Evolutionary conservation across 2,329 filamentous ascomycete genomes (phyloP), one percentile per base, ranked within the genome.

Genomic region (Nemania serpens): DNA sequence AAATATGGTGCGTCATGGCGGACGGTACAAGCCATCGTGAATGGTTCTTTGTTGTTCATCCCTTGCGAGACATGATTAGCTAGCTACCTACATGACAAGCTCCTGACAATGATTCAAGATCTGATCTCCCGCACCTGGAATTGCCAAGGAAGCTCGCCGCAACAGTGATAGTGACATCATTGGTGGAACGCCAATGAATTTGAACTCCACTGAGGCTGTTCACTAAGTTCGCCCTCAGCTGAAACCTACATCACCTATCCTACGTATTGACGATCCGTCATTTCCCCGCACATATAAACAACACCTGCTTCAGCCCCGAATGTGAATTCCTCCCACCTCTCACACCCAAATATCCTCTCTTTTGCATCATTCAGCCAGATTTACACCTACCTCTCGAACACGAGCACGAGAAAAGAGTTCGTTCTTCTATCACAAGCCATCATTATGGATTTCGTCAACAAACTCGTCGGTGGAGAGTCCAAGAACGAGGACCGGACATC

Each of bases 391-490:
- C 25, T 29, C 25, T 29, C 3, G 25, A 3, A 29, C 3, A 29
- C 25, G 25, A 29, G 25, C 25, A 29, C 3, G 4, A 3, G 4
- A 29, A 29, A 29, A 7, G 7, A 29, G 4, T 7, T 7, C 7
- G 25, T 22, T 12, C 12, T 2, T 1, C 1, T 3, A 45, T 42
- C 4, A 33, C 17, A 49, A n/a, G 1, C 18, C n/a, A 45, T 53
- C 68, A 76, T 34, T 63, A 86, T 86, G 83, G 82, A 86, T 69
- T 82, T 81, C 70, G 68, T 86, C 72, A 85, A 84, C 70, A 83
- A 81, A 60, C 59, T 83, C 58, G 71, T 79, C 55, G 75, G 79
- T 55, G 74, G 77, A 63, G 54, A 52, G 5, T 62, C 64, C 41
- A 66, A 66, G 13, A 58, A 45, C 17, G 72, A 79, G 48, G 72